These are phyloP conservation scores for Usnea hakonensis DNA, from an alignment of 495 filamentous ascomycete genomes.

Conservation along the genomic window DNA sequence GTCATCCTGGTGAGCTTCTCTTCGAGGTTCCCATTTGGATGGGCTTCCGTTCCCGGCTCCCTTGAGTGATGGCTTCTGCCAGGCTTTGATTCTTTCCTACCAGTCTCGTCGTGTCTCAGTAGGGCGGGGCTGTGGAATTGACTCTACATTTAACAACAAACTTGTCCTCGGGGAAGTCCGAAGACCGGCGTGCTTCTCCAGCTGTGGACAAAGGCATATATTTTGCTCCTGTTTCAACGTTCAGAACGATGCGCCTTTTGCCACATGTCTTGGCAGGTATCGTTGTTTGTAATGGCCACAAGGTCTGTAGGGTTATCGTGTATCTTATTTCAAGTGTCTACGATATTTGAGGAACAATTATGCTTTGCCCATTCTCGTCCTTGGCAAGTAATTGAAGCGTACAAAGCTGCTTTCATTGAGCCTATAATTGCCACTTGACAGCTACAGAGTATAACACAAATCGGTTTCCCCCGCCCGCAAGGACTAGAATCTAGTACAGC, in stretches of 20 bases:
- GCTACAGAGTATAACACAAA: not conserved
- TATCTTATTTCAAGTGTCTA: not conserved
- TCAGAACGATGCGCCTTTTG: not conserved
- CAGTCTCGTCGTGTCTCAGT: slow-evolving; percentile 22
- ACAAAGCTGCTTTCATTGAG: not conserved
- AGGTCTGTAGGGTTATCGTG: not conserved
- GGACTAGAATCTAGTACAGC: slow-evolving; percentile 60
- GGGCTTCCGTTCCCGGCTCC: slow-evolving; percentile 31
- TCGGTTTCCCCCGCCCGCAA: not conserved
- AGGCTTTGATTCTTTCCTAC: slow-evolving; percentile 26
- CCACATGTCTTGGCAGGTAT: not conserved
- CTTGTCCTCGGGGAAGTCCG: not conserved
- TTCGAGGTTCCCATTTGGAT: slow-evolving; percentile 24
- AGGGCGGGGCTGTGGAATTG: slow-evolving; percentile 30
- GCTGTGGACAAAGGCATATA: not conserved
- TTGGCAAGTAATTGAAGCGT: not conserved
- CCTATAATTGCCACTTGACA: not conserved
- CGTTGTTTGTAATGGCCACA: not conserved
- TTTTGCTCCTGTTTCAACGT: not conserved
- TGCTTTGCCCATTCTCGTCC: not conserved
- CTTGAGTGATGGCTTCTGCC: slow-evolving; percentile 22
- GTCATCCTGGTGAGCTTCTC: slow-evolving; percentile 24
- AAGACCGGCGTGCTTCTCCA: not conserved
- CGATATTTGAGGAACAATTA: not conserved
- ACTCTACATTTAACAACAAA: slow-evolving; percentile 24